phyloP scores from a whole-genome alignment of 441 rosid genomes.

The Gossypium laxum region DNA sequence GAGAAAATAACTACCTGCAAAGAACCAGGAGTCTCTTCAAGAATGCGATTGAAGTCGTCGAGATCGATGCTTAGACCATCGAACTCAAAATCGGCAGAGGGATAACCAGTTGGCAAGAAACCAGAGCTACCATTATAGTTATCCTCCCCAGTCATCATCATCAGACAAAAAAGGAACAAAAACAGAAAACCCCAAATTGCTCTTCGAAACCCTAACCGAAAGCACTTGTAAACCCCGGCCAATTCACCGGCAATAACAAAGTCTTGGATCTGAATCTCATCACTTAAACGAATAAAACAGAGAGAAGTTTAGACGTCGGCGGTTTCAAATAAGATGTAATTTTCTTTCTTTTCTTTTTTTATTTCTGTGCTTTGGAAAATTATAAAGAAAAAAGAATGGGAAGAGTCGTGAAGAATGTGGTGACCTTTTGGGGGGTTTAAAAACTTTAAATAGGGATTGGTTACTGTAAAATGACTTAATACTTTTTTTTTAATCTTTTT shows the following conservation, averaged over 20 bases:
- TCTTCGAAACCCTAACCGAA: slow-evolving; percentile 15
- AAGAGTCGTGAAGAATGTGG: slow-evolving; percentile 12
- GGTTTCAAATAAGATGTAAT: slow-evolving; percentile 17
- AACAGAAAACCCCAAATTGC: slow-evolving; percentile 16
- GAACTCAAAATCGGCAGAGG: slow-evolving; percentile 18
- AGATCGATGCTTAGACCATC: slow-evolving; percentile 40
- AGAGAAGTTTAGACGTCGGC: slow-evolving; percentile 19
- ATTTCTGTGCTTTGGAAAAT: neutral
- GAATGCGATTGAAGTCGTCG: slow-evolving; percentile 32
- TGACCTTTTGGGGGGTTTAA: neutral
- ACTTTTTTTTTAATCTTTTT: neutral
- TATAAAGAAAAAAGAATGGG: neutral
- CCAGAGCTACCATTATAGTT: slow-evolving; percentile 8
- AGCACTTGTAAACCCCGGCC: neutral
- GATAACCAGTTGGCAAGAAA: slow-evolving; percentile 13
- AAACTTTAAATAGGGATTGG: slow-evolving; percentile 25
- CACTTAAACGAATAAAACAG: neutral
- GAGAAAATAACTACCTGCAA: slow-evolving; percentile 32
- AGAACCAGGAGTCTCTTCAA: slow-evolving; percentile 34
- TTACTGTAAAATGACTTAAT: neutral
- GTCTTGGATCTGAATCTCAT: slow-evolving; percentile 12
- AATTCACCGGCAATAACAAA: slow-evolving; percentile 4
- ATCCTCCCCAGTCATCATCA: slow-evolving; percentile 36
- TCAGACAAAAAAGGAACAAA: slow-evolving; percentile 10
- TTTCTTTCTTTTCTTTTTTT: slow-evolving; percentile 17